A percentile compares a stretch with the other conserved stretches of the same genome.
Conservation (phyloP, 2,329 filamentous ascomycete species). For the Colletotrichum lupini region DNA sequence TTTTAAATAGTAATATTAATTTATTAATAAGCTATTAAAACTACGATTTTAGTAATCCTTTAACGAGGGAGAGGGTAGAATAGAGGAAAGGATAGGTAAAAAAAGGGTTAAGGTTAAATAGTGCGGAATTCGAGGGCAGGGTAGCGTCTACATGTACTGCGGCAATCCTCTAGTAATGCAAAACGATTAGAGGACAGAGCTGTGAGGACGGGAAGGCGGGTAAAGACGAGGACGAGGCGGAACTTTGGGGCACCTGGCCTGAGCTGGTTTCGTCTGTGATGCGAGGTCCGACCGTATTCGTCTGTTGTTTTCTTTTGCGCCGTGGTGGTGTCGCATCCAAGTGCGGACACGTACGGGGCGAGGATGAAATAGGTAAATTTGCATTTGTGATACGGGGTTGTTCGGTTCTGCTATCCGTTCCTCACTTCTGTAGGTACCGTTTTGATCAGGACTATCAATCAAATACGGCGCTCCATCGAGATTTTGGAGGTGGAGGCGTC, state of each 20-base stretch:
- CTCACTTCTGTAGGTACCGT: neutral
- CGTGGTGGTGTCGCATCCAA: neutral
- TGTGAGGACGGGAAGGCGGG: neutral
- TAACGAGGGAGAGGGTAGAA: too few species aligned
- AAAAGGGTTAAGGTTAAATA: too few species aligned
- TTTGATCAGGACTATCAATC: neutral
- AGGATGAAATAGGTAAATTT: neutral
- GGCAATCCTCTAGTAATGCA: too few species aligned
- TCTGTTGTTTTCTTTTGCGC: slow-evolving; percentile 15
- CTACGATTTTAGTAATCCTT: too few species aligned
- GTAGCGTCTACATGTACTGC: too few species aligned
- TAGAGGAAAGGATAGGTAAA: too few species aligned
- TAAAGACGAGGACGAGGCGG: neutral
- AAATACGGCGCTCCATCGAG: neutral
- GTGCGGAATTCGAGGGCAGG: too few species aligned
- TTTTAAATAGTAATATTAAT: too few species aligned
- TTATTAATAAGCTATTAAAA: too few species aligned
- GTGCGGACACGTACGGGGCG: neutral
- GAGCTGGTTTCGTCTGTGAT: slow-evolving; percentile 12
- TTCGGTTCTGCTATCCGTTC: too few species aligned
- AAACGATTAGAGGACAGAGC: slow-evolving; percentile 7
- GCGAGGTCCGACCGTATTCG: slow-evolving; percentile 25
- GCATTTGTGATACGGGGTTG: neutral
- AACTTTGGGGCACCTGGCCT: neutral
- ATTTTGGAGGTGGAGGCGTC: neutral